A percentile compares a stretch with the other conserved stretches of the same genome.
Evolutionary conservation across 768 basidiomycete genomes (phyloP).

Genomic region (Amanita brunnescens): DNA sequence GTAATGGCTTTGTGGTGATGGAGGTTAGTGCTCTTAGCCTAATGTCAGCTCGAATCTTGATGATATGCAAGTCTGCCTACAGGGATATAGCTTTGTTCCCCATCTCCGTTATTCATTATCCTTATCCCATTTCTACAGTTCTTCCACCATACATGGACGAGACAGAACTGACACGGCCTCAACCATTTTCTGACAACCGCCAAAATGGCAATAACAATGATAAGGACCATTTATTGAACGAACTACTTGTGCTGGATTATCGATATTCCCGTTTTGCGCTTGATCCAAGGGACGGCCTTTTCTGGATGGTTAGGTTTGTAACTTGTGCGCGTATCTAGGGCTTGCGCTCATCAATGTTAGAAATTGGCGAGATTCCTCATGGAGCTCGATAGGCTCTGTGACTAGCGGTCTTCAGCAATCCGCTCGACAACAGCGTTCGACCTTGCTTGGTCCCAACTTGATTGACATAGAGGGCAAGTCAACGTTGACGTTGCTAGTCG

Average conservation of each 20-base stretch:
- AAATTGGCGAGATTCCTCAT: constrained; percentile 82
- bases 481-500: constrained; percentile 65
- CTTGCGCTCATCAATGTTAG: constrained; percentile 29
- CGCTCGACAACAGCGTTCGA: constrained; percentile 53
- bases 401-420: constrained; percentile 52
- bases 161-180: constrained; percentile 15
- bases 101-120: constrained; percentile 59
- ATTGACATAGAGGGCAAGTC: constrained; percentile 91
- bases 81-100: constrained; percentile 76
- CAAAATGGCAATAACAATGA: constrained; percentile 25
- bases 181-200: constrained; percentile 14
- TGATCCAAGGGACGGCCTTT: constrained; percentile 77
- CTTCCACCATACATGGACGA: constrained; percentile 37
- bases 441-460: constrained; percentile 76
- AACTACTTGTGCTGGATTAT: constrained; percentile 74
- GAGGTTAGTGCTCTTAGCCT: constrained; percentile 51
- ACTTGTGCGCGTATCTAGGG: neutral
- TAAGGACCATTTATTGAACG: constrained; percentile 32
- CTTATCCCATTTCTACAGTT: constrained; percentile 71
- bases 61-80: constrained; percentile 61
- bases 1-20: constrained; percentile 73
- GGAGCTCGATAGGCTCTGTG: constrained; percentile 54
- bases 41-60: constrained; percentile 9
- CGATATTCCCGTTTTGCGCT: constrained; percentile 88
- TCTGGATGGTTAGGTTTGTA: constrained; percentile 68